Evolutionary conservation across 805 yeast species (phyloP).

Genomic region (Teunomyces panamensis): DNA sequence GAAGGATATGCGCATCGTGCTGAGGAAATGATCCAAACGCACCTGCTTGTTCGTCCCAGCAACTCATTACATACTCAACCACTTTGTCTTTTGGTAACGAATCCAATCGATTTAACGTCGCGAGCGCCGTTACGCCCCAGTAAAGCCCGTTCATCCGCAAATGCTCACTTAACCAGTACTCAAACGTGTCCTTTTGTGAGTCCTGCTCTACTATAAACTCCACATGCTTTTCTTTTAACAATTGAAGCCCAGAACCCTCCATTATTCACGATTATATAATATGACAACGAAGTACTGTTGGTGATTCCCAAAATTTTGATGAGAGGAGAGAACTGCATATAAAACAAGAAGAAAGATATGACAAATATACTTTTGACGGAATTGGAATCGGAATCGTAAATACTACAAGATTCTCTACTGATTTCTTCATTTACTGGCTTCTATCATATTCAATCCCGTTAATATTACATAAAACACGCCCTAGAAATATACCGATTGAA

Average conservation of each 20-base stretch:
- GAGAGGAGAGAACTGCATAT: no score
- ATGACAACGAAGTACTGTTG: no score
- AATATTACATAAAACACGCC: no score
- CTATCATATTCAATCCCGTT: no score
- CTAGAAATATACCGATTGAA: conserved; percentile 43
- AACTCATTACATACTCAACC: conserved; percentile 62
- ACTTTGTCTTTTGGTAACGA: conserved; percentile 63
- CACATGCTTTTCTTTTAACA: conserved; percentile 28
- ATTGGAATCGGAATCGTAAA: no score
- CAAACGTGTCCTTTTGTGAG: conserved; percentile 49
- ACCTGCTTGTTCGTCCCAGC: conserved; percentile 58
- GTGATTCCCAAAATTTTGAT: no score
- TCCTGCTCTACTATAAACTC: conserved; percentile 35
- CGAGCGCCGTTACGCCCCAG: conserved; percentile 88
- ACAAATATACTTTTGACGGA: no score
- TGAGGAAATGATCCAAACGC: conserved; percentile 89
- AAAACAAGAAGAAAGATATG: no score
- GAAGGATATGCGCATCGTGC: conserved; percentile 84
- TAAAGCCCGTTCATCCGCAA: conserved; percentile 86
- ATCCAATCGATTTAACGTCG: conserved; percentile 45
- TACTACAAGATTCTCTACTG: no score
- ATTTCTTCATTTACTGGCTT: no score
- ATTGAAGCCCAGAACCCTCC: conserved; percentile 1
- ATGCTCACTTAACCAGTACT: conserved; percentile 90
- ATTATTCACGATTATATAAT: background rate